Evolutionary conservation across 2,329 filamentous ascomycete species (phyloP).

Genomic region (Ambrosiella cleistominuta): DNA sequence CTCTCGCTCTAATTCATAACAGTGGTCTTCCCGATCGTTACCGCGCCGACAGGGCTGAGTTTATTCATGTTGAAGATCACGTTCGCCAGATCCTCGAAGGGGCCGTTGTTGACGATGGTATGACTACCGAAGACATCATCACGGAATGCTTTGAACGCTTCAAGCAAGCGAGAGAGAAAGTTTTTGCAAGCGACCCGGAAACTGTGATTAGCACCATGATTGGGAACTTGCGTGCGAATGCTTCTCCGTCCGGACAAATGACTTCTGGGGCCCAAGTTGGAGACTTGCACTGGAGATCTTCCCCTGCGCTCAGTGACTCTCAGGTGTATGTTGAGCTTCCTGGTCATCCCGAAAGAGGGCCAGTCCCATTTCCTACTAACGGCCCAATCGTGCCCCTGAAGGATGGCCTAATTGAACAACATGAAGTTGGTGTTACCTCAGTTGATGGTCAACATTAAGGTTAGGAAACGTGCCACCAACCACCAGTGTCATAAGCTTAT

Average conservation of each 20-base stretch:
- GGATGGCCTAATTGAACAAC: no score
- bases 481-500: no score
- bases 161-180: slow-evolving; percentile 27
- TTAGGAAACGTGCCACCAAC: no score
- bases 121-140: slow-evolving; percentile 29
- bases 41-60: slow-evolving; percentile 31
- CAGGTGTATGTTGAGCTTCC: not conserved
- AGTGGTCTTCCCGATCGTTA: slow-evolving; percentile 35
- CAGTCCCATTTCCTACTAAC: no score
- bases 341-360: no score
- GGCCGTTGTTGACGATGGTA: slow-evolving; percentile 25
- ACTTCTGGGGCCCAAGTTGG: not conserved
- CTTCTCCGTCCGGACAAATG: not conserved
- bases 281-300: not conserved
- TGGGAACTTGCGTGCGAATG: not conserved
- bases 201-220: not conserved
- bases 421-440: no score
- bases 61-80: slow-evolving; percentile 31
- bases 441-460: no score
- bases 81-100: slow-evolving; percentile 33
- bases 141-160: slow-evolving; percentile 30
- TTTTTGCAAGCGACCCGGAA: slow-evolving; percentile 29
- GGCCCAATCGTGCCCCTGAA: no score
- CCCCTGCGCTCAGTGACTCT: not conserved
- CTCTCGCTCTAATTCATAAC: slow-evolving; percentile 35